These are phyloP conservation scores for Silybum marianum DNA, from an alignment of 129 eudicot species.

Conservation along the genomic window DNA sequence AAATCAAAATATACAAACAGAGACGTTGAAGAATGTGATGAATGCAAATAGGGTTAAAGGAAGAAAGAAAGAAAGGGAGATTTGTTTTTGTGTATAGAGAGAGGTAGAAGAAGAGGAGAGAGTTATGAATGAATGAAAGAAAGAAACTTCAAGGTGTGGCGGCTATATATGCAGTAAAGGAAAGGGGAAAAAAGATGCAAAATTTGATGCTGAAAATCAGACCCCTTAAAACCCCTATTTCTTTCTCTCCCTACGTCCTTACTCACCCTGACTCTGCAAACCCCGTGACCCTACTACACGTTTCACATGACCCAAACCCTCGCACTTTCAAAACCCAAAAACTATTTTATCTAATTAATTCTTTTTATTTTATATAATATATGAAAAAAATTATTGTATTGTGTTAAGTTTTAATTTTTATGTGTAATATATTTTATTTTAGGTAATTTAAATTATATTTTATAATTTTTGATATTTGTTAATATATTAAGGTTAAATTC, in stretches of 20 bases:
- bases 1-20: background rate
- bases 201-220: background rate
- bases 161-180: slow-evolving; percentile 32
- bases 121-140: background rate
- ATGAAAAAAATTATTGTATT: too few species aligned
- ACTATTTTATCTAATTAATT: too few species aligned
- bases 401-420: too few species aligned
- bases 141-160: slow-evolving; percentile 20
- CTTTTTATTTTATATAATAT: too few species aligned
- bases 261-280: background rate
- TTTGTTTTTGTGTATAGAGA: background rate
- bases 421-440: too few species aligned
- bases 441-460: too few species aligned
- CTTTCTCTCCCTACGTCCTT: slow-evolving; percentile 11
- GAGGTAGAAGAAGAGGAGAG: background rate
- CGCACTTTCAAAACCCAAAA: too few species aligned
- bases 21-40: slow-evolving; percentile 16
- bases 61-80: background rate
- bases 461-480: too few species aligned
- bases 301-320: slow-evolving; percentile 4
- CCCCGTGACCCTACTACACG: slow-evolving; percentile 22
- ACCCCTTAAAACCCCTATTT: slow-evolving; percentile 26
- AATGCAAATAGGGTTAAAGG: background rate
- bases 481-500: too few species aligned
- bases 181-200: background rate